A percentile compares a stretch with the other conserved stretches of the same genome.
phyloP scores from a whole-genome alignment of 331 rosid genomes.

The Quercus phellos region DNA sequence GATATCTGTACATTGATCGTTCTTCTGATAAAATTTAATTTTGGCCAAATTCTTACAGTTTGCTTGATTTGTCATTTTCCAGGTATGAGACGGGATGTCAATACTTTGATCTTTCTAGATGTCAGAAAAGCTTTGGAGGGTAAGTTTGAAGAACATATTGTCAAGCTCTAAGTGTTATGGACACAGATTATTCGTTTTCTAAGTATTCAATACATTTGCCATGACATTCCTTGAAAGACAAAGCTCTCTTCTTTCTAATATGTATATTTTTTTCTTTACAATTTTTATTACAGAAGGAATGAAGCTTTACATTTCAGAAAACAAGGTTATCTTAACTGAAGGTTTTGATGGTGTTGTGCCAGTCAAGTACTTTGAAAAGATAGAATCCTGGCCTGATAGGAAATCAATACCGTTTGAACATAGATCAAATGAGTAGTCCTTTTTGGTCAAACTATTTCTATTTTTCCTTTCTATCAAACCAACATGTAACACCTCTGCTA shows the following conservation, averaged over 20 bases:
- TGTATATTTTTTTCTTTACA: background rate
- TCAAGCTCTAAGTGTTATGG: background rate
- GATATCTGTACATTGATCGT: background rate
- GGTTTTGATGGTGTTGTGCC: constrained; percentile 85
- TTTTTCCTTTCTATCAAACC: background rate
- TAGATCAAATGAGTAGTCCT: background rate
- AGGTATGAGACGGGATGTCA: constrained; percentile 88
- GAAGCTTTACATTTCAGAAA: constrained; percentile 84
- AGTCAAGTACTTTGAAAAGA: constrained; percentile 61
- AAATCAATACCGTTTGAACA: constrained; percentile 40
- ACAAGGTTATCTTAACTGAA: constrained; percentile 80
- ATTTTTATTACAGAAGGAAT: constrained; percentile 59
- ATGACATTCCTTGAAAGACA: background rate
- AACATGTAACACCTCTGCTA: background rate
- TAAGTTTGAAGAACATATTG: constrained; percentile 18
- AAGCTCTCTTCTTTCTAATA: background rate
- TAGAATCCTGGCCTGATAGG: constrained; percentile 77
- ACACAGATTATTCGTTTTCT: background rate
- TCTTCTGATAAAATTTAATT: background rate
- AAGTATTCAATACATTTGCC: background rate
- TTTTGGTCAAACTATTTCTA: background rate
- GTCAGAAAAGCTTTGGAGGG: constrained; percentile 74
- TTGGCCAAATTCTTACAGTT: background rate
- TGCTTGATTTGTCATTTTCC: constrained; percentile 18
- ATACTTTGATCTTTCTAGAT: constrained; percentile 65